Base-by-base conservation (phyloP, 2,329 filamentous ascomycete species). In the Fusarium oligoseptatum region DNA sequence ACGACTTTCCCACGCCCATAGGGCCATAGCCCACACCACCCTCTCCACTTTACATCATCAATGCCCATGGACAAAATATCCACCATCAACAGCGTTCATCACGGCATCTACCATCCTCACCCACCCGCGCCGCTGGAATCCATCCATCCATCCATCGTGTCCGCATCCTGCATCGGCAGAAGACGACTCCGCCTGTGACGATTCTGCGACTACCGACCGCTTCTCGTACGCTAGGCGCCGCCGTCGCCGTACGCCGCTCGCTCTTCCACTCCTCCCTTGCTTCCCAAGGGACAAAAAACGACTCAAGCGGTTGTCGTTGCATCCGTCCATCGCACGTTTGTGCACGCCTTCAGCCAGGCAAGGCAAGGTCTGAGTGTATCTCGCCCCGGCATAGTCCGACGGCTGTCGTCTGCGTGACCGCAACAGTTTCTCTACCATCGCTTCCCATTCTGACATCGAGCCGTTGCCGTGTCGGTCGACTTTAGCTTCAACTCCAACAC, bases 11-110 rank as follows among this genome's bases (percentile, higher is more conserved):
- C 71, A 75, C 69, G 68, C 61, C 55, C 70, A 73, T 74, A 70
- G 71, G 57, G 68, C 66, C 74, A 76, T 74, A 66, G 65, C 71
- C 64, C 76, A 78, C 76, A 71, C 69, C 68, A 65, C 66, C 73
- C 56, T 64, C 64, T 50, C 72, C 72, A 76, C 76, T 60, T 67
- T 71, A 67, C 75, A 72, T 75, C 72, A 74, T 68, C 72, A 55
- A 64, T 39, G 50, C 12, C 64, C 52, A 55, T 41, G 65, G 50
- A 37, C 24, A 52, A 61, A 69, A 69, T 67, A 62, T 36, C 66
- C 69, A 75, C 64, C 68, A 69, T 63, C 63, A 68, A 64, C 50
- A 48, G 55, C 60, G 55, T 66, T 66, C 36, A 60, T 56, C 66
- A 60, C 55, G 45, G 61, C 39, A 32, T 61, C 29, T 57, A 41